Evolutionary conservation across 108 stramenopile genomes (phyloP).

Genomic region (Conticribra weissflogii): DNA sequence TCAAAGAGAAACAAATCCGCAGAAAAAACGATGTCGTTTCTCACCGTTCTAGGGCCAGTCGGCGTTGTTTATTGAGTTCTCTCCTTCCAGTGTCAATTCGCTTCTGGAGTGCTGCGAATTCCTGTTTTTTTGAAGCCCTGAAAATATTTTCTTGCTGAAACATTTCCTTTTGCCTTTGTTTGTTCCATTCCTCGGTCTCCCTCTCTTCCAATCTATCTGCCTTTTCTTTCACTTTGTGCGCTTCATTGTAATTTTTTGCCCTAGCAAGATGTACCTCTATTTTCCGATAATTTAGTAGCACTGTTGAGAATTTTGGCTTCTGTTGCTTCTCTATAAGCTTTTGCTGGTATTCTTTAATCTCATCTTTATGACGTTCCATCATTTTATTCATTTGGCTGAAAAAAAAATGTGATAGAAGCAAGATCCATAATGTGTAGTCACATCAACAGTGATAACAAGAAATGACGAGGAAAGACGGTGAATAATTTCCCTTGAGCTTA

Average conservation of each 20-base stretch:
- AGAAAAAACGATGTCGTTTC: background rate
- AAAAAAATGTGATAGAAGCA: background rate
- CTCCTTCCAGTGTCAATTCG: constrained; percentile 83
- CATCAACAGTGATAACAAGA: too few relatives aligned
- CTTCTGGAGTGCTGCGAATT: constrained; percentile 84
- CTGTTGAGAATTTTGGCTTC: constrained; percentile 81
- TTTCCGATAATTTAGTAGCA: constrained; percentile 76
- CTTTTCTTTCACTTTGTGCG: constrained; percentile 84
- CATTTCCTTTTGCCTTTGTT: constrained; percentile 74
- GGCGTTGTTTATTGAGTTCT: constrained; percentile 81
- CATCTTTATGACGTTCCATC: constrained; percentile 78
- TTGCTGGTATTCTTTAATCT: constrained; percentile 80
- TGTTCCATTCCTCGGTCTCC: constrained; percentile 84
- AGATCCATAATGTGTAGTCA: too few relatives aligned
- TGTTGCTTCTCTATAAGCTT: constrained; percentile 57
- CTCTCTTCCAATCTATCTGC: constrained; percentile 80
- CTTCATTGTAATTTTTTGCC: constrained; percentile 82
- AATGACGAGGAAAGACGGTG: too few relatives aligned
- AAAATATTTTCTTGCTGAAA: constrained; percentile 70
- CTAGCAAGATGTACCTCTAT: constrained; percentile 83
- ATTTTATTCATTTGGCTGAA: constrained; percentile 49
- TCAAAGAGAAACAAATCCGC: background rate
- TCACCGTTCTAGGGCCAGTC: constrained; percentile 66
- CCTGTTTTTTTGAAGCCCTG: constrained; percentile 67
- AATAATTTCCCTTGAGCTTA: background rate